A percentile compares a stretch with the other conserved stretches of the same genome.
Evolutionary conservation across 306 rosid species (phyloP).

Genomic region (Cyclanthera cordifolia): DNA sequence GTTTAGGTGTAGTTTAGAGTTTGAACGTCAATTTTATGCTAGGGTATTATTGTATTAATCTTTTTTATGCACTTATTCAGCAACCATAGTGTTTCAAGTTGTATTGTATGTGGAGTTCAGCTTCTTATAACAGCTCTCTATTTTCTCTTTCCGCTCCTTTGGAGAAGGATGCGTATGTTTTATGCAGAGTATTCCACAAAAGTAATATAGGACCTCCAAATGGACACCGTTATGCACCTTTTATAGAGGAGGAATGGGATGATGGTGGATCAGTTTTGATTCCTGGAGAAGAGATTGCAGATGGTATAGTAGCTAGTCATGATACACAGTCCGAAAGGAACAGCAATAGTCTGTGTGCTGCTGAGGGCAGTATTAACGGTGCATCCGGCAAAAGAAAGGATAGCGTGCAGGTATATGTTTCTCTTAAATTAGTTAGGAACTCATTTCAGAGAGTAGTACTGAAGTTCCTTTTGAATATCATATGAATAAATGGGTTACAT

Average conservation of each 20-base stretch:
- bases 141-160: slow-evolving; percentile 25
- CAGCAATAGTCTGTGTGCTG: slow-evolving; percentile 20
- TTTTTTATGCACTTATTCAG: slow-evolving; percentile 3
- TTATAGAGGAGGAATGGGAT: slow-evolving; percentile 96
- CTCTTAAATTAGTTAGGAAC: background rate
- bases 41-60: background rate
- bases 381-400: slow-evolving; percentile 18
- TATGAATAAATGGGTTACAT: background rate
- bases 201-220: slow-evolving; percentile 97
- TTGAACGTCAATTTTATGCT: background rate
- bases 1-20: slow-evolving; percentile 5
- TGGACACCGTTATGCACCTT: slow-evolving; percentile 97
- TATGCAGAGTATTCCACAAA: slow-evolving; percentile 98
- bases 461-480: slow-evolving; percentile 1
- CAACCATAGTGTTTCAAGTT: slow-evolving; percentile 8
- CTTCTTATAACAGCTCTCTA: slow-evolving; percentile 1
- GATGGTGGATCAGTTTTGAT: slow-evolving; percentile 40
- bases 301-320: slow-evolving; percentile 21
- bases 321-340: slow-evolving; percentile 24
- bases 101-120: slow-evolving; percentile 10
- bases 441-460: background rate
- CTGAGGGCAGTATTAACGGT: slow-evolving; percentile 12
- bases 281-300: slow-evolving; percentile 45
- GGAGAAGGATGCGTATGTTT: slow-evolving; percentile 89
- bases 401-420: slow-evolving; percentile 26